A percentile compares a stretch with the other conserved stretches of the same genome.
Conservation (phyloP, 148 eudicot species). For the Fagopyrum tataricum region DNA sequence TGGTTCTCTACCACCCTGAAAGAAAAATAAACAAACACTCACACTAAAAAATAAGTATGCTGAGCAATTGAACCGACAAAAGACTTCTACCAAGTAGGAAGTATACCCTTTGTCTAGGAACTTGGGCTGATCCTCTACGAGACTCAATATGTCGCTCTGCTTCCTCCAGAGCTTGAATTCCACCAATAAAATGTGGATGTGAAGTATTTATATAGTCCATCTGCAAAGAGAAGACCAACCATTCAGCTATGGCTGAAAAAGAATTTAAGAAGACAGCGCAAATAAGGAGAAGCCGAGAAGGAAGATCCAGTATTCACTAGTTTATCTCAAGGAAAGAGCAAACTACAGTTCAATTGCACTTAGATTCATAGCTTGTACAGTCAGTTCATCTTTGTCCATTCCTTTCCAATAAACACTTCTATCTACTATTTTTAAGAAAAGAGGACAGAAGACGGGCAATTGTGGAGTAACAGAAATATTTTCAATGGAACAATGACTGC, state of each 20-base stretch:
- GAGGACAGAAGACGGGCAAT: not conserved
- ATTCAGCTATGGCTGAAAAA: not conserved
- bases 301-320: not conserved
- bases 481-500: not conserved
- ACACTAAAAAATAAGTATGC: not conserved
- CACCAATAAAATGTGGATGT: slow-evolving; percentile 60
- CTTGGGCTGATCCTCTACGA: slow-evolving; percentile 16
- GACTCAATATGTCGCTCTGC: slow-evolving; percentile 40
- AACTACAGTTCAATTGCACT: not conserved
- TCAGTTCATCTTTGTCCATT: not conserved
- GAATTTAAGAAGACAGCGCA: not conserved
- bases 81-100: not conserved
- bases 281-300: not conserved
- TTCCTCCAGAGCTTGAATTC: slow-evolving; percentile 40
- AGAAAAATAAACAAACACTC: not conserved
- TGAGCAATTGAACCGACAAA: slow-evolving; percentile 1
- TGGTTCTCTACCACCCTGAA: slow-evolving; percentile 38
- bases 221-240: slow-evolving; percentile 17
- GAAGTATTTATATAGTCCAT: slow-evolving; percentile 64
- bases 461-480: not conserved
- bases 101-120: slow-evolving; percentile 37
- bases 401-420: not conserved
- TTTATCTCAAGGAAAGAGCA: not conserved
- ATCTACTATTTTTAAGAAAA: too few relatives aligned
- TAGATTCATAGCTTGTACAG: not conserved